phyloP scores from a whole-genome alignment of 129 eudicot genomes.

The Gnaphalium uliginosum region DNA sequence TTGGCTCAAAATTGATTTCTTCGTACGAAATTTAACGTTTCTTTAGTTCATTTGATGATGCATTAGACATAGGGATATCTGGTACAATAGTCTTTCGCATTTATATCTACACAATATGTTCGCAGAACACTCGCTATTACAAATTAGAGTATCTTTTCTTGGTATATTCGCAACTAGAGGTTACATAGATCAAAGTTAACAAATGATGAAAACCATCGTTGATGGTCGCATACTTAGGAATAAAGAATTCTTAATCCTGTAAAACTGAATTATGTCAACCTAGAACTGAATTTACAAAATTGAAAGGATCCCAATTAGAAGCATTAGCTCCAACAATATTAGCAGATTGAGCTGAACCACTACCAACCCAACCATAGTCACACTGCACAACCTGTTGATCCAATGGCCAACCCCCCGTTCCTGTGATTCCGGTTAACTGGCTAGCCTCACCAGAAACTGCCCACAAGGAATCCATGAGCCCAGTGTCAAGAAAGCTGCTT shows the following conservation, averaged over 20 bases:
- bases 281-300: constrained; percentile 40
- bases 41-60: neutral
- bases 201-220: neutral
- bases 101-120: constrained; percentile 1
- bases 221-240: neutral
- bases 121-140: neutral
- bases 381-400: constrained; percentile 32
- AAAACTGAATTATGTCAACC: constrained; percentile 28
- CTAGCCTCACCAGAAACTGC: constrained; percentile 23
- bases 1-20: neutral
- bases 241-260: constrained; percentile 33
- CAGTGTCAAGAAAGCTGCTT: constrained; percentile 24
- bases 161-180: constrained; percentile 7
- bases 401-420: constrained; percentile 30
- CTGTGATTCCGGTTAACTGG: constrained; percentile 26
- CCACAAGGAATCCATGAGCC: constrained; percentile 38
- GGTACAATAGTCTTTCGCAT: neutral
- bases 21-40: neutral
- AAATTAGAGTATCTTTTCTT: neutral
- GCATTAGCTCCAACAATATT: constrained; percentile 27
- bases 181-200: constrained; percentile 20
- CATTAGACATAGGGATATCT: neutral
- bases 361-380: constrained; percentile 30
- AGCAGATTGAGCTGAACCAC: constrained; percentile 12
- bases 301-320: constrained; percentile 45